Percentiles rank a stretch among this genome's conserved stretches.
Evolutionary conservation across 108 stramenopile species (phyloP).

Genomic region (Nannochloropsis salina): DNA sequence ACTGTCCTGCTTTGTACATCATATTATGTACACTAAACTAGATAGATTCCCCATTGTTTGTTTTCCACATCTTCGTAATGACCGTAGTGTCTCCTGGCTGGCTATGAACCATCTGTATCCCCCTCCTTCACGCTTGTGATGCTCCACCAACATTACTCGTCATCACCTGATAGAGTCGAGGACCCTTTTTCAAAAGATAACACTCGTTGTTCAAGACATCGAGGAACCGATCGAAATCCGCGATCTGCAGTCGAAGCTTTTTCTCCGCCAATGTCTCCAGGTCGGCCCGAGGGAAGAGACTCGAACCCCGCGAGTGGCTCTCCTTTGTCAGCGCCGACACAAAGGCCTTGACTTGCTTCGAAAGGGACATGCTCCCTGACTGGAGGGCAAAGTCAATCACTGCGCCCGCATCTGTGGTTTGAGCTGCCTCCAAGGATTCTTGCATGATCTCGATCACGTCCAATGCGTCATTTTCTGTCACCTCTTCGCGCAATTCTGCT

Average conservation of each 20-base stretch:
- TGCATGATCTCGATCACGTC: slow-evolving; percentile 87
- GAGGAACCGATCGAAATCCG: slow-evolving; percentile 50
- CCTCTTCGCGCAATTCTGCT: slow-evolving; percentile 78
- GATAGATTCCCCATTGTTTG: no score
- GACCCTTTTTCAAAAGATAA: slow-evolving; percentile 55
- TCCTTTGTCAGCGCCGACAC: slow-evolving; percentile 37
- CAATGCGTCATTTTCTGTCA: slow-evolving; percentile 84
- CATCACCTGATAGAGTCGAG: slow-evolving; percentile 51
- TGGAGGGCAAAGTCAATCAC: slow-evolving; percentile 22
- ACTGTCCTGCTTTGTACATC: no score
- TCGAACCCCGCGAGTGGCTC: slow-evolving; percentile 30
- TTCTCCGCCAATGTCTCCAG: slow-evolving; percentile 40
- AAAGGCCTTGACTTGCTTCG: slow-evolving; percentile 47
- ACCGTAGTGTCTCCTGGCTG: no score
- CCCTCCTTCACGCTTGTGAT: neutral
- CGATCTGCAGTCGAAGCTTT: slow-evolving; percentile 35
- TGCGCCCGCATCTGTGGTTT: slow-evolving; percentile 49
- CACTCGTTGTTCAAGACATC: slow-evolving; percentile 54
- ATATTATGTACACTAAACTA: no score
- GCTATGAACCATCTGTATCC: no score
- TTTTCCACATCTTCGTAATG: no score
- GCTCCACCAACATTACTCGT: slow-evolving; percentile 21
- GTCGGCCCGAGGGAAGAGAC: slow-evolving; percentile 38
- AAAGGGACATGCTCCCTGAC: slow-evolving; percentile 28
- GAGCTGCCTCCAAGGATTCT: slow-evolving; percentile 54